Evolutionary conservation across 345 rosid species (phyloP).

Genomic region (Schrenkiella parvula): DNA sequence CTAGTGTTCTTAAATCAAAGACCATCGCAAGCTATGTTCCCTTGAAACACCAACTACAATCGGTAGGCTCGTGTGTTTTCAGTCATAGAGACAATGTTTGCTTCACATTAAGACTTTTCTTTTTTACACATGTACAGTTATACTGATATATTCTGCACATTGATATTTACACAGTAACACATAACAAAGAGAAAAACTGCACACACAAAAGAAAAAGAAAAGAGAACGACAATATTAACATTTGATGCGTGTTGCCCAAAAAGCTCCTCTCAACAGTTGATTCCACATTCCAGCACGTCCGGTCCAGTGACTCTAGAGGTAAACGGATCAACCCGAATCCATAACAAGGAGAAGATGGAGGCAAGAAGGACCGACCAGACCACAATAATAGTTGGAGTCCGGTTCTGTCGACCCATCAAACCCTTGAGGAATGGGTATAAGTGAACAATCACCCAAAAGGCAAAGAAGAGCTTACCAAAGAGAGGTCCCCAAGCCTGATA

Average conservation of each 20-base stretch:
- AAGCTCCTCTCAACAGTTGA: constrained; percentile 52
- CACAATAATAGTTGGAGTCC: constrained; percentile 78
- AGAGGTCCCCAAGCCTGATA: constrained; percentile 94
- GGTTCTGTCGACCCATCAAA: constrained; percentile 83
- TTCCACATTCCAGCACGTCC: constrained; percentile 56
- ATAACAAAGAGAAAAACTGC: neutral
- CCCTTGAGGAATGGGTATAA: constrained; percentile 89
- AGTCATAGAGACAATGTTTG: neutral
- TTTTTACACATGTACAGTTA: no score
- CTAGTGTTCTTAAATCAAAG: neutral
- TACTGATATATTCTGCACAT: neutral
- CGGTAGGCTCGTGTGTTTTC: neutral
- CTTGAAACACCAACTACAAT: neutral
- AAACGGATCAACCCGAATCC: constrained; percentile 86
- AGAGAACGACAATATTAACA: neutral
- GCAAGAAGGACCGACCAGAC: constrained; percentile 85
- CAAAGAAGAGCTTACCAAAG: constrained; percentile 86
- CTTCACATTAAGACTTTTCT: neutral
- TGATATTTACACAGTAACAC: neutral
- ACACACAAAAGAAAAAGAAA: neutral
- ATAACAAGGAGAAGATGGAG: constrained; percentile 74
- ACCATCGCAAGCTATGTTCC: neutral
- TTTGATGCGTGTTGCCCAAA: neutral
- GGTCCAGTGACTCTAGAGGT: constrained; percentile 72
- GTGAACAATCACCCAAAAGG: constrained; percentile 91